Percentiles rank a stretch among this genome's conserved stretches.
Conservation (phyloP, 176 grass and related monocot species). For the Pharus latifolius region DNA sequence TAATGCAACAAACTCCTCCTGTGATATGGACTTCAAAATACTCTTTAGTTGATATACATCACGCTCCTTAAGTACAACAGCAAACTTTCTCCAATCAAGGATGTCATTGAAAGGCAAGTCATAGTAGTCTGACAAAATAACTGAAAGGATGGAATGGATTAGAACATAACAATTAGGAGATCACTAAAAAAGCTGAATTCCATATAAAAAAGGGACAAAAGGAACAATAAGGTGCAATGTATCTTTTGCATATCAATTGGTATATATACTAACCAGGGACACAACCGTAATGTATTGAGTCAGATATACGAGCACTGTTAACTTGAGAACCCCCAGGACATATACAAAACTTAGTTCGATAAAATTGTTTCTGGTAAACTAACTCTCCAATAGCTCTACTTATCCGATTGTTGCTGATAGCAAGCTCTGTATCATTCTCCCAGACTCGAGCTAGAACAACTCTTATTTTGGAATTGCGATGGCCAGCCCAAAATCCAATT, state of each 20-base stretch:
- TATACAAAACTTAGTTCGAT: constrained; percentile 92
- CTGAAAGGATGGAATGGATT: constrained; percentile 27
- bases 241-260: not conserved
- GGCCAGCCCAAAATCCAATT: constrained; percentile 84
- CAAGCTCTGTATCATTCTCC: constrained; percentile 96
- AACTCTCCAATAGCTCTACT: constrained; percentile 80
- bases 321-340: constrained; percentile 99
- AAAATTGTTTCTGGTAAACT: constrained; percentile 90
- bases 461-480: constrained; percentile 90
- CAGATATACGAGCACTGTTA: constrained; percentile 89
- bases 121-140: constrained; percentile 74
- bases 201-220: not conserved
- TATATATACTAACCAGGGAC: constrained; percentile 68
- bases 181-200: not conserved
- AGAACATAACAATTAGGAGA: constrained; percentile 8
- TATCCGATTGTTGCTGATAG: constrained; percentile 90
- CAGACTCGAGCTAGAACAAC: constrained; percentile 76
- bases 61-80: constrained; percentile 67
- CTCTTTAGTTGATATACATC: constrained; percentile 79
- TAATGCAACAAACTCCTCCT: constrained; percentile 65
- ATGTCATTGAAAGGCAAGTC: constrained; percentile 59
- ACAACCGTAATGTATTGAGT: constrained; percentile 96
- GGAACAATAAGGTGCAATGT: not conserved
- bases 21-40: constrained; percentile 74
- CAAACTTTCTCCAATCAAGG: constrained; percentile 76